phyloP scores from a whole-genome alignment of 2,329 filamentous ascomycete species.

The Calonectria leucothoes region DNA sequence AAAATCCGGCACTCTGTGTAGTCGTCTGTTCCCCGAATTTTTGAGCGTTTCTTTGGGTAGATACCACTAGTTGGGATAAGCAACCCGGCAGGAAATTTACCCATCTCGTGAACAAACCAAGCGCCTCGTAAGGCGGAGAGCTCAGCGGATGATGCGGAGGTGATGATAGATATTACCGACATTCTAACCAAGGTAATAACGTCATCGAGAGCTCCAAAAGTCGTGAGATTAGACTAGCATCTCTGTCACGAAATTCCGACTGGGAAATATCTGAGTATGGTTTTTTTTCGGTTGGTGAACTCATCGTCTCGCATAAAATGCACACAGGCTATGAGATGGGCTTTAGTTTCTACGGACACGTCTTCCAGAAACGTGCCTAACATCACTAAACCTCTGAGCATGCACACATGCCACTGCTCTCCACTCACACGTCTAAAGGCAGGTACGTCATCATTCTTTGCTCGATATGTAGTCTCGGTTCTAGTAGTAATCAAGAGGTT shows the following conservation, averaged over 20 bases:
- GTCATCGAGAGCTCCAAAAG: neutral
- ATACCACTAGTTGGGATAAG: too few relatives aligned
- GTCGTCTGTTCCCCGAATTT: neutral
- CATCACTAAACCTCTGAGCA: neutral
- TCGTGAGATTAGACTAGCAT: neutral
- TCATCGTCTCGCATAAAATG: neutral
- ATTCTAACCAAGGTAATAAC: conserved; percentile 2
- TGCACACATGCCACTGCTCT: neutral
- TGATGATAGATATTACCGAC: neutral
- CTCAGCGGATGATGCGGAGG: neutral
- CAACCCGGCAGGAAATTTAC: too few relatives aligned
- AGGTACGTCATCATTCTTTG: neutral
- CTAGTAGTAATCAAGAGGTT: neutral
- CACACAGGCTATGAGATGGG: neutral
- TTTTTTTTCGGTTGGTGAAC: neutral
- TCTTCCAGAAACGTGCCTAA: neutral
- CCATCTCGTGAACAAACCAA: neutral
- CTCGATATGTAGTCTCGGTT: neutral
- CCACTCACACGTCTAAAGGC: neutral
- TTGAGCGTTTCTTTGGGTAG: too few relatives aligned
- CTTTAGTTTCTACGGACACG: neutral
- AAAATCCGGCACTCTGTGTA: neutral
- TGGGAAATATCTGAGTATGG: neutral
- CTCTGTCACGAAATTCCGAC: neutral
- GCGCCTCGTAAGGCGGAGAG: too few relatives aligned